A percentile compares a stretch with the other conserved stretches of the same genome.
Conservation (phyloP, 2,329 filamentous ascomycete species). For the Aspergillus tanneri region DNA sequence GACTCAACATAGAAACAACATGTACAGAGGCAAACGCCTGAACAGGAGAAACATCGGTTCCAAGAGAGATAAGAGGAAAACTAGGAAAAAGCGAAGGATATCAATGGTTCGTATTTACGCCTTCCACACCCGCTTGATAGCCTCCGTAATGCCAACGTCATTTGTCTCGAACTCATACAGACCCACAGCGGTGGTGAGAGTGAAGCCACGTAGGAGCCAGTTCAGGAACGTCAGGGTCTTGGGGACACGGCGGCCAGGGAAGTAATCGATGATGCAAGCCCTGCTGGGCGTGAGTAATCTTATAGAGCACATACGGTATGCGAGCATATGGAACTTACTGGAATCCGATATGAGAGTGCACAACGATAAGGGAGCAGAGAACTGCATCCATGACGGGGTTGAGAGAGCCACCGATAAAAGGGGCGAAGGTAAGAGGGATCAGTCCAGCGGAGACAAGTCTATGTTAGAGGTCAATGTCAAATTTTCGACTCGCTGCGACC, state of each 20-base stretch:
- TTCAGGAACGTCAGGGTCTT: slow-evolving; percentile 64
- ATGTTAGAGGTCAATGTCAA: slow-evolving; percentile 8
- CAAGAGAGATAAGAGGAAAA: slow-evolving; percentile 22
- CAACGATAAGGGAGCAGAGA: slow-evolving; percentile 75
- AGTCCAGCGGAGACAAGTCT: slow-evolving; percentile 77
- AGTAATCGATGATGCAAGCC: slow-evolving; percentile 83
- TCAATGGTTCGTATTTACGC: slow-evolving; percentile 51
- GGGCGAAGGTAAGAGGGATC: slow-evolving; percentile 81
- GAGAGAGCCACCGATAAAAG: slow-evolving; percentile 86
- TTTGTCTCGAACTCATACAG: slow-evolving; percentile 99
- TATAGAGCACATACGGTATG: background rate
- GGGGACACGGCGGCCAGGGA: slow-evolving; percentile 71
- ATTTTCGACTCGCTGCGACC: background rate
- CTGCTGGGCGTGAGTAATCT: slow-evolving; percentile 37
- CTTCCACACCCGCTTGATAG: slow-evolving; percentile 83
- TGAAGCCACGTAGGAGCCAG: slow-evolving; percentile 77
- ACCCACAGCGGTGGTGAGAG: slow-evolving; percentile 77
- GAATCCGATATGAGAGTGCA: slow-evolving; percentile 96
- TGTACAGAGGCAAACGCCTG: slow-evolving; percentile 38
- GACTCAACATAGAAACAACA: slow-evolving; percentile 27
- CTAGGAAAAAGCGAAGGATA: slow-evolving; percentile 24
- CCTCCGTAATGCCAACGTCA: slow-evolving; percentile 90
- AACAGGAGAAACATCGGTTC: slow-evolving; percentile 25
- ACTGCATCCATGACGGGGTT: slow-evolving; percentile 86
- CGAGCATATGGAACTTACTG: slow-evolving; percentile 55